Percentiles rank a stretch among this genome's conserved stretches.
phyloP scores from a whole-genome alignment of 2,329 filamentous ascomycete genomes.

The Cadophora sp. region DNA sequence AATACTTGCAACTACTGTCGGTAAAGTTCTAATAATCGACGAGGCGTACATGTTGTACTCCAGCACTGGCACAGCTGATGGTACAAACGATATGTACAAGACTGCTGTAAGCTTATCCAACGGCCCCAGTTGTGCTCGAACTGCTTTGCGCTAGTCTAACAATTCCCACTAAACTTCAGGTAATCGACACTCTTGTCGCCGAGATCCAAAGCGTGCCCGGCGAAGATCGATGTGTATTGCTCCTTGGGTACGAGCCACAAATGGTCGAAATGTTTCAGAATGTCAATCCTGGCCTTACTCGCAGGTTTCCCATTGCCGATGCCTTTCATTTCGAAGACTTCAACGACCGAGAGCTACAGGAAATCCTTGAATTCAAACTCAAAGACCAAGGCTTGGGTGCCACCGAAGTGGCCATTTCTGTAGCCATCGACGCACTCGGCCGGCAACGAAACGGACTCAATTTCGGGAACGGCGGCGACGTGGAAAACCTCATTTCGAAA shows the following conservation, averaged over 20 bases:
- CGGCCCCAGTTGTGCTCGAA: neutral
- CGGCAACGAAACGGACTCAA: constrained; percentile 66
- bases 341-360: constrained; percentile 58
- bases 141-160: neutral
- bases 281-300: constrained; percentile 71
- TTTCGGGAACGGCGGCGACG: constrained; percentile 77
- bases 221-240: constrained; percentile 74
- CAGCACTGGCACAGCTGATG: constrained; percentile 15
- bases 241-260: constrained; percentile 73
- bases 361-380: constrained; percentile 70
- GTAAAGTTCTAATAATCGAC: constrained; percentile 82
- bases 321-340: constrained; percentile 77
- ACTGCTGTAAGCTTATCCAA: constrained; percentile 6
- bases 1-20: constrained; percentile 69
- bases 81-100: constrained; percentile 19
- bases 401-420: constrained; percentile 57
- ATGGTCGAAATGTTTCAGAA: constrained; percentile 79
- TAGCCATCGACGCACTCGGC: constrained; percentile 64
- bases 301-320: constrained; percentile 68
- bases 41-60: constrained; percentile 74
- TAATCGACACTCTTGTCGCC: constrained; percentile 79
- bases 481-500: constrained; percentile 71
- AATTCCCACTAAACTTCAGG: neutral
- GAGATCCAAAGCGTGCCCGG: constrained; percentile 73
- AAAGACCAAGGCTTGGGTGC: constrained; percentile 59